These are phyloP conservation scores for Pythium chondricola DNA, from an alignment of 352 stramenopile genomes.

Conservation along the genomic window DNA sequence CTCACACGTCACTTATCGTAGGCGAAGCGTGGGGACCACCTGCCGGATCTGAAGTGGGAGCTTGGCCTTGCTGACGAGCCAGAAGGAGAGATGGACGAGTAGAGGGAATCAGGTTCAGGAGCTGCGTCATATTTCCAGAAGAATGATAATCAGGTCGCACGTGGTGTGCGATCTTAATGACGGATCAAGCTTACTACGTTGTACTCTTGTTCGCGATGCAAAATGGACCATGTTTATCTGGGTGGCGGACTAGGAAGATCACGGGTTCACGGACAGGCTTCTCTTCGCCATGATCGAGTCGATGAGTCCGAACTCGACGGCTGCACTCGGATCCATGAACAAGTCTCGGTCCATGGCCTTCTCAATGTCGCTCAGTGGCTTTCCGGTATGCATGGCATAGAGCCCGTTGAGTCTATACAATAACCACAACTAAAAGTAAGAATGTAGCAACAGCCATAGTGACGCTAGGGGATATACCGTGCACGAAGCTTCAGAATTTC, in stretches of 20 bases:
- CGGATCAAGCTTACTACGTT: too few species aligned
- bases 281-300: constrained; percentile 76
- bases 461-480: constrained; percentile 31
- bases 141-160: too few species aligned
- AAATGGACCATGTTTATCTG: too few species aligned
- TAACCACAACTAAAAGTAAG: neutral
- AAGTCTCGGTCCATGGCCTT: constrained; percentile 84
- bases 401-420: constrained; percentile 59
- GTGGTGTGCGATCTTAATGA: too few species aligned
- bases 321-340: constrained; percentile 76
- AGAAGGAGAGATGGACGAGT: constrained; percentile 61
- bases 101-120: neutral
- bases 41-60: constrained; percentile 80
- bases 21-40: constrained; percentile 67
- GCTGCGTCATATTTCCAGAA: too few species aligned
- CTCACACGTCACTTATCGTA: constrained; percentile 20
- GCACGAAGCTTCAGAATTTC: constrained; percentile 94
- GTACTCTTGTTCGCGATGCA: too few species aligned
- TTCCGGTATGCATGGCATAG: constrained; percentile 66
- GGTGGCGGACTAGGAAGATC: too few species aligned
- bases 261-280: constrained; percentile 9
- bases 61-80: constrained; percentile 64
- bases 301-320: constrained; percentile 79
- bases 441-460: constrained; percentile 44
- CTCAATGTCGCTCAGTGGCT: constrained; percentile 74